phyloP scores from a whole-genome alignment of 2,329 filamentous ascomycete genomes.

The Colletotrichum lini region DNA sequence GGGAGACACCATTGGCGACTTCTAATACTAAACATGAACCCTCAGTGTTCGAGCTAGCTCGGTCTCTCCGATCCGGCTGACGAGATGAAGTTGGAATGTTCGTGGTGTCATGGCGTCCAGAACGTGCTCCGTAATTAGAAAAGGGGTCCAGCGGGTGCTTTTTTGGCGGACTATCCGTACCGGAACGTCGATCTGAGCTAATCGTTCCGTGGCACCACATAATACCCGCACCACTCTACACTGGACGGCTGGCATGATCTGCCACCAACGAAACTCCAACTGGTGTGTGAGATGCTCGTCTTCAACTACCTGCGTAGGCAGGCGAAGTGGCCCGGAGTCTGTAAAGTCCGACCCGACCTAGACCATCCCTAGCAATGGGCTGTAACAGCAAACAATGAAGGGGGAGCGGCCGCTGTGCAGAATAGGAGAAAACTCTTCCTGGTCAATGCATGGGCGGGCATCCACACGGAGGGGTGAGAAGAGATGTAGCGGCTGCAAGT shows the following conservation, averaged over 20 bases:
- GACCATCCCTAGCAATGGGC: background rate
- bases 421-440: constrained; percentile 17
- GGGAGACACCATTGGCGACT: background rate
- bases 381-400: constrained; percentile 18
- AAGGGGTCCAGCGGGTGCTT: constrained; percentile 32
- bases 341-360: background rate
- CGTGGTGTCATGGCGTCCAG: constrained; percentile 18
- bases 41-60: background rate
- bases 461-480: constrained; percentile 21
- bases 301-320: constrained; percentile 24
- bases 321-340: background rate
- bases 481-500: constrained; percentile 40
- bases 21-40: constrained; percentile 2
- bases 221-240: constrained; percentile 22
- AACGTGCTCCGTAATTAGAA: constrained; percentile 35
- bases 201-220: constrained; percentile 33
- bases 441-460: constrained; percentile 27
- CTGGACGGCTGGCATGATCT: constrained; percentile 29
- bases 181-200: constrained; percentile 37
- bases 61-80: background rate
- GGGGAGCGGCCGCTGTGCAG: constrained; percentile 26
- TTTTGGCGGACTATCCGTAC: constrained; percentile 12
- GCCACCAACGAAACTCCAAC: constrained; percentile 5
- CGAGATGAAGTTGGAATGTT: background rate
- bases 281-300: background rate